A percentile compares a stretch with the other conserved stretches of the same genome.
Conservation (phyloP, 1,139 yeast genomes). For the Debaryomyces sp. region DNA sequence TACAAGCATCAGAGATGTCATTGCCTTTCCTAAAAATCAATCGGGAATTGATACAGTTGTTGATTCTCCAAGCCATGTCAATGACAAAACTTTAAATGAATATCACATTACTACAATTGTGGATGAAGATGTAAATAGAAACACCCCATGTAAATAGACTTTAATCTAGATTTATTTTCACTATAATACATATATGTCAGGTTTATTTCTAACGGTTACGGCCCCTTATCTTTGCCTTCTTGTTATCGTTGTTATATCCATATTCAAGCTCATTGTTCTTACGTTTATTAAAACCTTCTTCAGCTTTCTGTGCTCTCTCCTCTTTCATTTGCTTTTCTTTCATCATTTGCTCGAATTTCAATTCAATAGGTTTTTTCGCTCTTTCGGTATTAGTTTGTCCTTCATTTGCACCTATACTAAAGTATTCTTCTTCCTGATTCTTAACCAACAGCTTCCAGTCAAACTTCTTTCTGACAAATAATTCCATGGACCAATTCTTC, state of each 20-base stretch:
- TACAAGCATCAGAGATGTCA: constrained; percentile 82
- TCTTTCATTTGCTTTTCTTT: constrained; percentile 34
- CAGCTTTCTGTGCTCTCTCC: constrained; percentile 24
- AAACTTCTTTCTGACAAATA: constrained; percentile 68
- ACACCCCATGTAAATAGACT: constrained; percentile 10
- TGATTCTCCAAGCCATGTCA: constrained; percentile 75
- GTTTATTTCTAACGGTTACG: constrained; percentile 22
- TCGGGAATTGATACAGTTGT: constrained; percentile 89
- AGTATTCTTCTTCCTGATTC: constrained; percentile 63
- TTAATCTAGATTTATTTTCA: constrained; percentile 1
- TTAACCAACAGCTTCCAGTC: constrained; percentile 83
- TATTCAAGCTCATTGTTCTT: constrained; percentile 24
- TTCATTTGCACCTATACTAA: constrained; percentile 25
- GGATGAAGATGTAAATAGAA: constrained; percentile 9
- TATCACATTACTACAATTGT: constrained; percentile 43
- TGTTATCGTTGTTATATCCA: constrained; percentile 13
- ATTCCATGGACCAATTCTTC: constrained; percentile 92
- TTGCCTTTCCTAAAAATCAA: constrained; percentile 93
- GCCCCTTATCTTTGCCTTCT: constrained; percentile 32
- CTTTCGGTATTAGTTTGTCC: constrained; percentile 18
- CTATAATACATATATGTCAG: constrained; percentile 11
- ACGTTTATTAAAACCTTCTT: constrained; percentile 17
- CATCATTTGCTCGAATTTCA: constrained; percentile 42
- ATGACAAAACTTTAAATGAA: constrained; percentile 46
- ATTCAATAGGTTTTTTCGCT: constrained; percentile 44